Evolutionary conservation across 2,329 filamentous ascomycete species (phyloP).

Genomic region (Trichoderma lentiforme): DNA sequence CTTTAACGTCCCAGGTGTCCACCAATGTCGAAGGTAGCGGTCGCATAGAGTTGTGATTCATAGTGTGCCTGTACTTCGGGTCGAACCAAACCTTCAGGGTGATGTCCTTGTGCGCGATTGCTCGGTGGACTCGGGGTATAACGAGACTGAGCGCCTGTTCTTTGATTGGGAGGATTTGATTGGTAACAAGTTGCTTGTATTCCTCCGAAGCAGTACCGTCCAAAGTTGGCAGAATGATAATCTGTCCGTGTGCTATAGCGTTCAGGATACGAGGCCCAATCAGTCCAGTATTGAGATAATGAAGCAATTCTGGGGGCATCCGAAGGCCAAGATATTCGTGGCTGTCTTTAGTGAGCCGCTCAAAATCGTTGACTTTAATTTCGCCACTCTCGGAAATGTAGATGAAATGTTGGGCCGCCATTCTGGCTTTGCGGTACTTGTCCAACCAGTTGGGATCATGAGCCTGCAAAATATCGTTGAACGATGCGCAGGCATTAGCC

Average conservation of each 20-base stretch:
- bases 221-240: slow-evolving; percentile 76
- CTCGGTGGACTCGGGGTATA: slow-evolving; percentile 75
- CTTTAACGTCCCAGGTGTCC: slow-evolving; percentile 70
- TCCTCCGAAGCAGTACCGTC: slow-evolving; percentile 77
- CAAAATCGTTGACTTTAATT: slow-evolving; percentile 69
- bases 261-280: slow-evolving; percentile 76
- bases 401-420: slow-evolving; percentile 84
- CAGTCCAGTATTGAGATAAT: slow-evolving; percentile 81
- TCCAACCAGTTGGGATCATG: slow-evolving; percentile 75
- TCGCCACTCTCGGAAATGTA: slow-evolving; percentile 75
- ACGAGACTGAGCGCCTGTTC: slow-evolving; percentile 75
- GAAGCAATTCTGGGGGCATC: slow-evolving; percentile 83
- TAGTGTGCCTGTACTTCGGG: slow-evolving; percentile 61
- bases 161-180: slow-evolving; percentile 69
- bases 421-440: slow-evolving; percentile 79
- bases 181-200: slow-evolving; percentile 75
- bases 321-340: slow-evolving; percentile 89
- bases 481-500: slow-evolving; percentile 69
- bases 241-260: slow-evolving; percentile 76
- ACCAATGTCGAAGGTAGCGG: slow-evolving; percentile 47
- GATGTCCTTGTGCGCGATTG: slow-evolving; percentile 76
- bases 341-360: slow-evolving; percentile 74
- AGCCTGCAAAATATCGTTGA: slow-evolving; percentile 72
- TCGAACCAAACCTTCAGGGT: slow-evolving; percentile 83
- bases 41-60: slow-evolving; percentile 56